Evolutionary conservation across 2,329 filamentous ascomycete genomes (phyloP).

Genomic region (Epichloe scottii): DNA sequence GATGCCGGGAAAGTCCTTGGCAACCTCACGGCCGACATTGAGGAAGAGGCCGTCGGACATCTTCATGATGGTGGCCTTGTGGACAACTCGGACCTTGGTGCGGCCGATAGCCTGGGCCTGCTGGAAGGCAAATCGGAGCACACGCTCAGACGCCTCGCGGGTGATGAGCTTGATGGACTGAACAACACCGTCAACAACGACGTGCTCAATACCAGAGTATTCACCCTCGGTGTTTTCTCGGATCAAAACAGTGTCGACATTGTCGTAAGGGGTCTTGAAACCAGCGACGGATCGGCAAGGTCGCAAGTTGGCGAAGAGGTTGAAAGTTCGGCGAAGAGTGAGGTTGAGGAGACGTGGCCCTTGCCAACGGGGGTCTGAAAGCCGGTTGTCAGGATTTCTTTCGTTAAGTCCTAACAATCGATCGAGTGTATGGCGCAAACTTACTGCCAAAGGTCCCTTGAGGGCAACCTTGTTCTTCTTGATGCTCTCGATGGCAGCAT

Average conservation of each 20-base stretch:
- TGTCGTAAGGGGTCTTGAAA: constrained; percentile 97
- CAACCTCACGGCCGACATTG: constrained; percentile 67
- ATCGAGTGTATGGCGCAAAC: constrained; percentile 16
- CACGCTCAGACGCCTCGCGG: constrained; percentile 83
- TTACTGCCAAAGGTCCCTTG: constrained; percentile 91
- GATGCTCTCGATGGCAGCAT: constrained; percentile 86
- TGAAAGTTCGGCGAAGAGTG: constrained; percentile 96
- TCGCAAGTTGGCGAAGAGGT: constrained; percentile 98
- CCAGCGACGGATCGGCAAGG: constrained; percentile 94
- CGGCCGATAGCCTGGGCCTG: constrained; percentile 87
- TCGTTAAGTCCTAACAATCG: not conserved
- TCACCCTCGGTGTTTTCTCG: constrained; percentile 99
- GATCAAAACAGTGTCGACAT: constrained; percentile 93
- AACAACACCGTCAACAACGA: constrained; percentile 93
- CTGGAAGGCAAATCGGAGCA: constrained; percentile 96
- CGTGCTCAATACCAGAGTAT: constrained; percentile 98
- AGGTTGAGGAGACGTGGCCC: constrained; percentile 99
- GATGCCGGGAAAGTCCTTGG: constrained; percentile 91
- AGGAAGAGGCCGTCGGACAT: constrained; percentile 99
- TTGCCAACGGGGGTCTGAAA: constrained; percentile 84
- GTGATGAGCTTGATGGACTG: constrained; percentile 99
- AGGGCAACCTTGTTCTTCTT: constrained; percentile 92
- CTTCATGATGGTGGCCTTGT: constrained; percentile 99
- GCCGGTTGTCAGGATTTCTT: not conserved
- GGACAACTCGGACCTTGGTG: constrained; percentile 93